phyloP scores from a whole-genome alignment of 495 filamentous ascomycete species.

The Trichoderma reesei region DNA sequence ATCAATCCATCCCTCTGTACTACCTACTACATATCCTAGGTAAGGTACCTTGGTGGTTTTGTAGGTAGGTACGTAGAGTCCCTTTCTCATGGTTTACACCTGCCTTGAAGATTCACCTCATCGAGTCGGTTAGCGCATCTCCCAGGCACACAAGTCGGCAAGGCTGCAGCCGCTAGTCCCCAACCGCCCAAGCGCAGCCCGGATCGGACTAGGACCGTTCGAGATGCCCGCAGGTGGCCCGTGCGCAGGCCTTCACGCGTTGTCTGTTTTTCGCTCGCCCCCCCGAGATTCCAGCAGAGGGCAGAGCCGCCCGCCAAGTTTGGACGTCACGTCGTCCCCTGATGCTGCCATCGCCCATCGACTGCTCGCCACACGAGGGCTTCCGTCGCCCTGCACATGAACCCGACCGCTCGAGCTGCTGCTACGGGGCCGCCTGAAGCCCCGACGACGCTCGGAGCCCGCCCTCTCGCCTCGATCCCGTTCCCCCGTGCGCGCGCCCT shows the following conservation, averaged over 20 bases:
- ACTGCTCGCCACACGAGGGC: slow-evolving; percentile 6
- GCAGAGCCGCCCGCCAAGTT: slow-evolving; percentile 10
- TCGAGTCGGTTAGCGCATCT: too few relatives aligned
- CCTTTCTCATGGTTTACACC: too few relatives aligned
- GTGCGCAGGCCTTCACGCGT: slow-evolving; percentile 10
- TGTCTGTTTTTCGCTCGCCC: slow-evolving; percentile 6
- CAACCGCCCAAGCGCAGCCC: too few relatives aligned
- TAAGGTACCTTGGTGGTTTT: too few relatives aligned
- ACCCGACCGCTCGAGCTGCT: neutral
- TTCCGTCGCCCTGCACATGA: neutral
- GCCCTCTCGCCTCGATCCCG: slow-evolving; percentile 7
- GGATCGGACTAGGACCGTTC: too few relatives aligned
- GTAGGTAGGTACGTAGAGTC: too few relatives aligned
- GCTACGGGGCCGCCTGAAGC: neutral
- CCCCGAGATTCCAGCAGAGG: neutral
- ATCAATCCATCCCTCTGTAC: too few relatives aligned
- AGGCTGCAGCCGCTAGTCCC: too few relatives aligned
- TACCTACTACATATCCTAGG: too few relatives aligned
- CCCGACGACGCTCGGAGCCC: too few relatives aligned
- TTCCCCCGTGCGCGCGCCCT: slow-evolving; percentile 9
- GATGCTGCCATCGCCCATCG: slow-evolving; percentile 9
- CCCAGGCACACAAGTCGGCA: too few relatives aligned
- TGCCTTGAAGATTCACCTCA: too few relatives aligned
- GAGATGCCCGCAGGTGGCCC: slow-evolving; percentile 1
- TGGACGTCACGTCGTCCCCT: slow-evolving; percentile 12